Evolutionary conservation across 768 basidiomycete species (phyloP).

Genomic region (Naganishia onofrii): DNA sequence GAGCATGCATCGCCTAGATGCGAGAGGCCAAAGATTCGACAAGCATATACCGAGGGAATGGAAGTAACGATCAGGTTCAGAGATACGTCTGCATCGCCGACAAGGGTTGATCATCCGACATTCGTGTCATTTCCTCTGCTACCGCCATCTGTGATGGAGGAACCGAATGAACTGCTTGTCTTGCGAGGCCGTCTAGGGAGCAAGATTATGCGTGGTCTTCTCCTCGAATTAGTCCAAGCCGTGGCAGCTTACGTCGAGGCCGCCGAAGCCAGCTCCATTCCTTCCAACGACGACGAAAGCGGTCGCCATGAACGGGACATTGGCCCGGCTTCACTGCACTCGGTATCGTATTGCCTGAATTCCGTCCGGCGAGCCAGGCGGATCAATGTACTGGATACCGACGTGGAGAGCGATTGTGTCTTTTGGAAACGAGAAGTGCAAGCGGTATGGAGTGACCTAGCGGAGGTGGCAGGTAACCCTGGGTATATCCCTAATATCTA

Average conservation of each 20-base stretch:
- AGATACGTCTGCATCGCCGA: too few species aligned
- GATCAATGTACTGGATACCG: neutral
- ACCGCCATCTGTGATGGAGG: neutral
- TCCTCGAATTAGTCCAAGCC: conserved; percentile 23
- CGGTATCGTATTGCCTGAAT: neutral
- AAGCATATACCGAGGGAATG: neutral
- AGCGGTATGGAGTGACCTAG: conserved; percentile 5
- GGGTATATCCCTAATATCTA: neutral
- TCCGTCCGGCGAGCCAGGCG: conserved; percentile 7
- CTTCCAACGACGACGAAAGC: neutral
- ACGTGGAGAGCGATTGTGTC: neutral
- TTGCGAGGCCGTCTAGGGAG: conserved; percentile 15
- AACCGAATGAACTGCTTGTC: conserved; percentile 15
- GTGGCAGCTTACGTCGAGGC: conserved; percentile 13
- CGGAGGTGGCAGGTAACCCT: conserved; percentile 6
- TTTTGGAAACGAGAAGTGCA: conserved; percentile 4
- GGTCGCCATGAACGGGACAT: neutral
- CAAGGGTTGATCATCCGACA: too few species aligned
- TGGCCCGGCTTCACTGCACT: neutral
- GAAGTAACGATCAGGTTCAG: too few species aligned
- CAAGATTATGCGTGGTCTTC: conserved; percentile 11
- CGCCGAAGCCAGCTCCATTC: neutral
- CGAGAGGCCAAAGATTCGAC: neutral
- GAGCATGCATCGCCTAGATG: neutral
- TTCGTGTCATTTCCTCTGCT: too few species aligned